phyloP scores from a whole-genome alignment of 2,329 filamentous ascomycete genomes.

The Pseudogymnoascus sp. region DNA sequence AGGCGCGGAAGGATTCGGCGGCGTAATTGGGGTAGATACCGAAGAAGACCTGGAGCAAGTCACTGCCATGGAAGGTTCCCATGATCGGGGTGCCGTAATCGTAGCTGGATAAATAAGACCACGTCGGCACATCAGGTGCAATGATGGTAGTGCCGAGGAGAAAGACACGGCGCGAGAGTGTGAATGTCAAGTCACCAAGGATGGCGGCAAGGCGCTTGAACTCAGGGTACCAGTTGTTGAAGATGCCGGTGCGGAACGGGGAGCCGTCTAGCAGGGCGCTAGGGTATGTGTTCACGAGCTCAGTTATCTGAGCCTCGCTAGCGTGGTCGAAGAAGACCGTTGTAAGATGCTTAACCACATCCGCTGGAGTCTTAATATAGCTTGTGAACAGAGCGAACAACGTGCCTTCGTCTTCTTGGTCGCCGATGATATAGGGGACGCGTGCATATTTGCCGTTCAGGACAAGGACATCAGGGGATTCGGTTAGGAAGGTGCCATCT shows the following conservation, averaged over 20 bases:
- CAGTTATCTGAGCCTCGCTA: constrained; percentile 41
- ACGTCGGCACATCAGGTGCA: constrained; percentile 53
- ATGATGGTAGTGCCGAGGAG: constrained; percentile 40
- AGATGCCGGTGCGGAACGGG: constrained; percentile 59
- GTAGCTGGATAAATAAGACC: constrained; percentile 71
- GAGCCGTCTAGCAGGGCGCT: constrained; percentile 48
- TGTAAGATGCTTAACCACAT: constrained; percentile 55
- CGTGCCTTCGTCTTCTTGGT: constrained; percentile 76
- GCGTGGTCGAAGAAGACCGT: constrained; percentile 53
- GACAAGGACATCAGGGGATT: constrained; percentile 54
- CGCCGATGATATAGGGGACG: constrained; percentile 59
- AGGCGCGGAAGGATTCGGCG: constrained; percentile 51
- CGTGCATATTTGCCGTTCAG: constrained; percentile 46
- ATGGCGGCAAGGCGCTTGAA: constrained; percentile 72
- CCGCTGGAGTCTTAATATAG: constrained; percentile 47
- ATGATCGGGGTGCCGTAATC: constrained; percentile 62
- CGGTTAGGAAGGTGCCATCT: constrained; percentile 54
- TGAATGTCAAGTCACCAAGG: constrained; percentile 69
- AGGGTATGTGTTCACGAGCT: constrained; percentile 56
- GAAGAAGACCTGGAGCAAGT: constrained; percentile 62
- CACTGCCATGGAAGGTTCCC: constrained; percentile 68
- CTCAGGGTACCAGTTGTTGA: constrained; percentile 69
- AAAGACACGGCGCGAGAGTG: constrained; percentile 59
- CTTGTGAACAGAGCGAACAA: constrained; percentile 62
- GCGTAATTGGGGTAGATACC: constrained; percentile 57